A percentile compares a stretch with the other conserved stretches of the same genome.
Evolutionary conservation across 805 yeast genomes (phyloP).

Genomic region (Monosporozyma unispora): DNA sequence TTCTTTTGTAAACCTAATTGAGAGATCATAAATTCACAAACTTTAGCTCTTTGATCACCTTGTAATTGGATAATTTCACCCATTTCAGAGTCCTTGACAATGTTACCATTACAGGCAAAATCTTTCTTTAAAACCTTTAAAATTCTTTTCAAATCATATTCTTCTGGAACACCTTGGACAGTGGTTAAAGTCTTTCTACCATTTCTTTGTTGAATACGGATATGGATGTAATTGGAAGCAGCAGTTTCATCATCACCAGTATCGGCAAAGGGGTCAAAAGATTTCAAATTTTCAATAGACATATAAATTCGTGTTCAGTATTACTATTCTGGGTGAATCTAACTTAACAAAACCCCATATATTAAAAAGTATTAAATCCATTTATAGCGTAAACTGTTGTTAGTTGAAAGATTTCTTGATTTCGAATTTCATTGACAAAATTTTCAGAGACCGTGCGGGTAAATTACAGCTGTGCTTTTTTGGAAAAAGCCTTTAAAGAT

Average conservation of each 20-base stretch:
- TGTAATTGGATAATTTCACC: slow-evolving; percentile 97
- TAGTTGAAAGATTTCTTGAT: too few relatives aligned
- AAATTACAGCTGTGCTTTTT: too few relatives aligned
- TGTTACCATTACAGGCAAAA: slow-evolving; percentile 97
- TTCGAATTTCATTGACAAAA: too few relatives aligned
- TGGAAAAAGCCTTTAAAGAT: too few relatives aligned
- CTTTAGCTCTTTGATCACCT: slow-evolving; percentile 98
- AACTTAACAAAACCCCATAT: too few relatives aligned
- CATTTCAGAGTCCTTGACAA: slow-evolving; percentile 90
- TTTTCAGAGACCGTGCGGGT: too few relatives aligned
- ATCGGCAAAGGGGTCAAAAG: slow-evolving; percentile 98
- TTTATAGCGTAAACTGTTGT: too few relatives aligned
- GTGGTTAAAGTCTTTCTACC: slow-evolving; percentile 98
- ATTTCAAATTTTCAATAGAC: slow-evolving; percentile 84
- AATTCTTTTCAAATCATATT: slow-evolving; percentile 90
- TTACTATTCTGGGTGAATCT: background rate
- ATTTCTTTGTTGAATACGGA: slow-evolving; percentile 98
- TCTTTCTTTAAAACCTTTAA: slow-evolving; percentile 92
- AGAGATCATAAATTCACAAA: slow-evolving; percentile 80
- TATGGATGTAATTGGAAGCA: slow-evolving; percentile 90
- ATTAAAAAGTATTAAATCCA: too few relatives aligned
- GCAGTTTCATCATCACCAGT: slow-evolving; percentile 99
- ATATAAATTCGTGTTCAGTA: slow-evolving; percentile 8
- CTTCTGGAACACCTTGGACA: slow-evolving; percentile 93
- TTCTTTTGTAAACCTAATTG: slow-evolving; percentile 88